phyloP scores from a whole-genome alignment of 2,329 filamentous ascomycete genomes.

The Phialophora chinensis region DNA sequence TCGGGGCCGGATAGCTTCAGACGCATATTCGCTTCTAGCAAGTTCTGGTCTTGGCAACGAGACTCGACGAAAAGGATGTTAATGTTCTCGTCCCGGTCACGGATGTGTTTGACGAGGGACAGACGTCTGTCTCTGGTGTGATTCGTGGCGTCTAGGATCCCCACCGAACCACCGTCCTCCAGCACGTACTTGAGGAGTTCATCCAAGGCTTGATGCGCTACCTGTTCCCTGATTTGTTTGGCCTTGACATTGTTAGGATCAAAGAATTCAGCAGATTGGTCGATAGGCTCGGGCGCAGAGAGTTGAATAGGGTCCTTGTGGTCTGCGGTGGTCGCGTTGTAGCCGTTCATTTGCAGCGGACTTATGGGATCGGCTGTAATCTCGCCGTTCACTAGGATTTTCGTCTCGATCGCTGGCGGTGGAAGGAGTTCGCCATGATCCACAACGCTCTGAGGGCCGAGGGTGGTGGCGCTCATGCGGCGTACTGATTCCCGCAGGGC shows the following conservation, averaged over 20 bases:
- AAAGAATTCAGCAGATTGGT: slow-evolving; percentile 93
- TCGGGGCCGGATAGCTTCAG: slow-evolving; percentile 94
- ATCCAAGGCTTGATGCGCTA: slow-evolving; percentile 88
- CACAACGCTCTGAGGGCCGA: slow-evolving; percentile 37
- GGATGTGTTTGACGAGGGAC: slow-evolving; percentile 81
- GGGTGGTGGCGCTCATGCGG: slow-evolving; percentile 50
- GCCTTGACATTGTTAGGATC: slow-evolving; percentile 86
- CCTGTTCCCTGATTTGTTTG: slow-evolving; percentile 83
- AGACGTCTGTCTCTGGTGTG: slow-evolving; percentile 87
- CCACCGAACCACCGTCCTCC: slow-evolving; percentile 80
- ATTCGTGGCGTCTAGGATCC: slow-evolving; percentile 96
- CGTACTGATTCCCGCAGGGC: slow-evolving; percentile 53
- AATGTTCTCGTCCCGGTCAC: slow-evolving; percentile 76
- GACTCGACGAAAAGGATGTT: slow-evolving; percentile 96
- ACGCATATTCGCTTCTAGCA: slow-evolving; percentile 96
- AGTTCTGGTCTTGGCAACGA: slow-evolving; percentile 80
- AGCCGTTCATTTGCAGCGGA: slow-evolving; percentile 31
- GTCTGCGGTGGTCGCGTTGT: slow-evolving; percentile 9
- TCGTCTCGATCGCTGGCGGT: slow-evolving; percentile 54
- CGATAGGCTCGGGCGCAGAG: slow-evolving; percentile 63
- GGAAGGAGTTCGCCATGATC: slow-evolving; percentile 47
- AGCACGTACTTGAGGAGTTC: slow-evolving; percentile 91
- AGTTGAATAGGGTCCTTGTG: slow-evolving; percentile 31
- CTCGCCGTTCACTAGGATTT: slow-evolving; percentile 66
- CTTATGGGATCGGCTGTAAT: slow-evolving; percentile 28